Base-by-base conservation (phyloP, 2,329 filamentous ascomycete genomes). In the Bertia moriformis region DNA sequence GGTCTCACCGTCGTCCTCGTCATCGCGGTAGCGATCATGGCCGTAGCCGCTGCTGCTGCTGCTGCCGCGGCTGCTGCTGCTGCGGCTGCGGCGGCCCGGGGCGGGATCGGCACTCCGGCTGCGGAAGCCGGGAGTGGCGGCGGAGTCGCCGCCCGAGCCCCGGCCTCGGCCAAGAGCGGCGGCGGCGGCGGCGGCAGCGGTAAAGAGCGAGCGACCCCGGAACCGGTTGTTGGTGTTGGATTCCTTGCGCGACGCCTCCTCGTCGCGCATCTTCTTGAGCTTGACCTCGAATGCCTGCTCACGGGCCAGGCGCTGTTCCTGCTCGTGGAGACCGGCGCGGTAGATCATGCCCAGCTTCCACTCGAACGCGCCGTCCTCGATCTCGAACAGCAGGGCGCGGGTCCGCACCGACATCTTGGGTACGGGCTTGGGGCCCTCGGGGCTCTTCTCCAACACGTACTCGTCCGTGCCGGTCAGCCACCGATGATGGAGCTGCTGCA, bases 341-440 rank as follows among this genome's bases (percentile, higher is more conserved):
- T 96, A 98, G 39, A 98, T 98, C 52, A 87, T 78, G 14, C 88
- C 86, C 7, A 98, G 66, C 54, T 95, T 96, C 84, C 88, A 98
- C 56, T 98, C 91, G 51, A 98, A 98, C 0, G 85, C 81, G 38
- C 91, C 89, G 54, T 98, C 91, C 59, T 98, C 91, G 24, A 98
- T 67, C 52, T 96, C 89, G 42, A 98, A 89, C 2, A 94, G 62
- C 18, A 98, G 67, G 4, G 83, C 83, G 49, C 83, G 83, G 40
- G 81, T 82, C 39, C 87, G 76, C 7, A 98, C 47, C 0, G 87
- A 89, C 17, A 98, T 66, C 51, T 84, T 89, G 1, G 91, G 91
- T 0, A 98, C 78, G 36, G 74, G 66, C 55, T 93, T 96, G 1
- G 93, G 86, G 0, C 71, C 79, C 57, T 94, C 86, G 0, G 91